Evolutionary conservation across 345 rosid species (phyloP).

Genomic region (Jatropha curcas): DNA sequence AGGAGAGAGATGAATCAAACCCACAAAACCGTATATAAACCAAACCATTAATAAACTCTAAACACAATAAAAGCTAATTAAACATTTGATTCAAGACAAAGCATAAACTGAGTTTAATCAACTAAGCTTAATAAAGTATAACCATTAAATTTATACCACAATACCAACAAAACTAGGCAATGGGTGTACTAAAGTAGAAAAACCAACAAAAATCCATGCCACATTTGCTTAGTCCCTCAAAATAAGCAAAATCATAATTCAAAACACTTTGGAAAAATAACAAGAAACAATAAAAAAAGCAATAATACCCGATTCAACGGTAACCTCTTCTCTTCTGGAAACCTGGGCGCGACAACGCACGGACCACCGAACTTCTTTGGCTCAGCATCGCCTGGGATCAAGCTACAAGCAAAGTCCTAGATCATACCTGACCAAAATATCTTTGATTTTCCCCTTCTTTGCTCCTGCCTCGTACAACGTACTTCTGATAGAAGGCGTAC

Average conservation of each 20-base stretch:
- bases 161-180: neutral
- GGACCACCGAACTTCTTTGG: constrained; percentile 95
- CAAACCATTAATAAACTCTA: too few relatives aligned
- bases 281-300: neutral
- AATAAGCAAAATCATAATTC: neutral
- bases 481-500: constrained; percentile 81
- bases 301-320: constrained; percentile 44
- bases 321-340: constrained; percentile 92
- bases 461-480: constrained; percentile 78
- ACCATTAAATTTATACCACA: neutral
- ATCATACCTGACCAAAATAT: constrained; percentile 75
- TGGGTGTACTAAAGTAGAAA: neutral
- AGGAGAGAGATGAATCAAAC: too few relatives aligned
- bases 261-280: neutral
- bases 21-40: too few relatives aligned
- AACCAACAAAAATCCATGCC: neutral
- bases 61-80: too few relatives aligned
- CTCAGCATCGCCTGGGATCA: constrained; percentile 88
- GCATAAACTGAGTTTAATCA: neutral
- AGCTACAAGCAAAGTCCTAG: constrained; percentile 84
- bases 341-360: constrained; percentile 85
- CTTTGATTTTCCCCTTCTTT: constrained; percentile 93
- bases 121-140: neutral
- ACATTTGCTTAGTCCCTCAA: neutral
- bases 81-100: neutral